These are phyloP conservation scores for Agaricus subrufescens DNA, from an alignment of 768 basidiomycete genomes.

Conservation along the genomic window DNA sequence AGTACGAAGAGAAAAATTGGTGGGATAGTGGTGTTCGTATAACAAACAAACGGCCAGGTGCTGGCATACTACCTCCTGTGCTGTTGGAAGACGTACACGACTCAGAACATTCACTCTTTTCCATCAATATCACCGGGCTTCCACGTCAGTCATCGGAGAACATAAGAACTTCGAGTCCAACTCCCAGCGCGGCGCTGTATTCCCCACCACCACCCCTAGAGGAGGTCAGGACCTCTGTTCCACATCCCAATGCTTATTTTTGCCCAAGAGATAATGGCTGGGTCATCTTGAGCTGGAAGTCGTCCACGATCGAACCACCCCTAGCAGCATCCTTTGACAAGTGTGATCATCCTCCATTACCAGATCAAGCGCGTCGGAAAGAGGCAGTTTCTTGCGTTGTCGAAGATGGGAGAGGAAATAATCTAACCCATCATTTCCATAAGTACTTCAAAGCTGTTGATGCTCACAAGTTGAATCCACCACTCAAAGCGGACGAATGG, in stretches of 20 bases:
- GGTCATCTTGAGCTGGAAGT: conserved; percentile 71
- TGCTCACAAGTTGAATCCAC: conserved; percentile 60
- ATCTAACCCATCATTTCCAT: conserved; percentile 82
- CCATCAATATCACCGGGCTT: conserved; percentile 37
- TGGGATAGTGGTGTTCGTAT: conserved; percentile 53
- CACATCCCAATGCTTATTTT: conserved; percentile 81
- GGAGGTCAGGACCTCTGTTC: conserved; percentile 64
- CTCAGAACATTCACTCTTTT: conserved; percentile 67
- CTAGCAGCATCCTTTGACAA: conserved; percentile 50
- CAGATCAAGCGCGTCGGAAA: conserved; percentile 49
- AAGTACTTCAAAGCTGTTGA: conserved; percentile 67
- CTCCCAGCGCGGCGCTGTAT: conserved; percentile 14
- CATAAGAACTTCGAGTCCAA: conserved; percentile 12
- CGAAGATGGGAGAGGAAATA: conserved; percentile 38
- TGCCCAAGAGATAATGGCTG: conserved; percentile 81
- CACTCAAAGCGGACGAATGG: conserved; percentile 58
- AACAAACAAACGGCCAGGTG: conserved; percentile 53
- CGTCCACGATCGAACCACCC: conserved; percentile 56
- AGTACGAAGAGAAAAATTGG: conserved; percentile 63
- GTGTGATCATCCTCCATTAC: conserved; percentile 39
- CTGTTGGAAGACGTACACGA: conserved; percentile 67
- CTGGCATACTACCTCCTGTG: conserved; percentile 64
- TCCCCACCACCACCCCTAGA: conserved; percentile 39
- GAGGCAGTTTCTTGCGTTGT: conserved; percentile 47
- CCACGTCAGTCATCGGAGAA: conserved; percentile 13